Conservation (phyloP, 2,329 filamentous ascomycete genomes). For the Trichophyton rubrum region DNA sequence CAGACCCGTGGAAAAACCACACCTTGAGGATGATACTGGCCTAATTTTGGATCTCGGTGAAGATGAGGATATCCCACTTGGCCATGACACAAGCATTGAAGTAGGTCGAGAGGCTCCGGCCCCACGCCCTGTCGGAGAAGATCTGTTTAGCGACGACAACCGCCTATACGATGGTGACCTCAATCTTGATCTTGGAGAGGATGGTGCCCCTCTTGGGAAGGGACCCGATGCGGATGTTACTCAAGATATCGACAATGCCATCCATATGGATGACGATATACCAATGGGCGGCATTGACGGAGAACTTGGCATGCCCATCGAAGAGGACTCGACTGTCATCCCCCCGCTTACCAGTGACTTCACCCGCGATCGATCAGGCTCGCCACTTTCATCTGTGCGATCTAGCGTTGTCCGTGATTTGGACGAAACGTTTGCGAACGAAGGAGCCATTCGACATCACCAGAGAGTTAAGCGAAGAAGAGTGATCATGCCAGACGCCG, state of each 20-base stretch:
- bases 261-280: conserved; percentile 44
- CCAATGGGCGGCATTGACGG: conserved; percentile 35
- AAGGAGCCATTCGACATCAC: conserved; percentile 48
- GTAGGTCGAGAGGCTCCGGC: conserved; percentile 73
- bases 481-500: conserved; percentile 65
- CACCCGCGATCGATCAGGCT: conserved; percentile 34
- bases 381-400: conserved; percentile 43
- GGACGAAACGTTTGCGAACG: conserved; percentile 43
- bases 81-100: conserved; percentile 61
- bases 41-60: conserved; percentile 60
- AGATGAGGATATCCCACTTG: conserved; percentile 55
- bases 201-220: conserved; percentile 32
- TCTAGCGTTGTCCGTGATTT: conserved; percentile 47
- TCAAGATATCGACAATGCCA: conserved; percentile 47
- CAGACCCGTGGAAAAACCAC: conserved; percentile 39
- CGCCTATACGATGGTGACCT: conserved; percentile 41
- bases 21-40: conserved; percentile 55
- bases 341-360: conserved; percentile 21
- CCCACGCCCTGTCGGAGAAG: conserved; percentile 46
- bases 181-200: conserved; percentile 39
- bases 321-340: conserved; percentile 35
- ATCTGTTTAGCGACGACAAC: conserved; percentile 48
- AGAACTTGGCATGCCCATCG: conserved; percentile 47
- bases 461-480: conserved; percentile 70
- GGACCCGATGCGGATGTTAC: conserved; percentile 27